phyloP scores from a whole-genome alignment of 2,329 filamentous ascomycete species.

The Alternaria sp. region DNA sequence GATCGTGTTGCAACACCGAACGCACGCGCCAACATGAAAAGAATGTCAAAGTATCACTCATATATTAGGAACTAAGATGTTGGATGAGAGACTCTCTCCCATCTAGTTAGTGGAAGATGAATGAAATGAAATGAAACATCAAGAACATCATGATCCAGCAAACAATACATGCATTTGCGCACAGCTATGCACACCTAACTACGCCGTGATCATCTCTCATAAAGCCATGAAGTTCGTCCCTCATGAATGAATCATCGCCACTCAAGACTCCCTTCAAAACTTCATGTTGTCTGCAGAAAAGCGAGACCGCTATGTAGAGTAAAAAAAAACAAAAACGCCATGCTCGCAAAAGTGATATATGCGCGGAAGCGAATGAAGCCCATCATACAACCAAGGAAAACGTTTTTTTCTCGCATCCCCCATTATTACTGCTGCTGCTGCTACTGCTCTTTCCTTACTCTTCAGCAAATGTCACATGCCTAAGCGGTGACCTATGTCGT shows the following conservation, averaged over 20 bases:
- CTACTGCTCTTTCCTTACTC: neutral
- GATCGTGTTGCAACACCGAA: too few relatives aligned
- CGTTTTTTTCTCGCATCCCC: neutral
- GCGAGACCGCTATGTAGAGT: neutral
- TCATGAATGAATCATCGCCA: constrained; percentile 2
- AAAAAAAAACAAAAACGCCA: constrained; percentile 11
- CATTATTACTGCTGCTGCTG: too few relatives aligned
- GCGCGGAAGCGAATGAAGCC: constrained; percentile 6
- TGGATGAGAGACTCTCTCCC: too few relatives aligned
- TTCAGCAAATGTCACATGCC: constrained; percentile 7
- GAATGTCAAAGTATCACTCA: too few relatives aligned
- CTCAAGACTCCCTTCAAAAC: constrained; percentile 7
- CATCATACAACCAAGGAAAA: constrained; percentile 4
- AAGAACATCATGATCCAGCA: neutral
- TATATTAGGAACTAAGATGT: too few relatives aligned
- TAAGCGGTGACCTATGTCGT: neutral
- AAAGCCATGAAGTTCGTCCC: constrained; percentile 12
- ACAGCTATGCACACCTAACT: neutral
- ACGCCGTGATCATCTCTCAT: constrained; percentile 8
- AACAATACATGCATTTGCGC: constrained; percentile 2
- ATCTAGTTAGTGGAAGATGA: too few relatives aligned
- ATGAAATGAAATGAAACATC: too few relatives aligned
- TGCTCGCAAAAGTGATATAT: constrained; percentile 15
- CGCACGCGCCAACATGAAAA: neutral
- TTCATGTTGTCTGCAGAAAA: neutral